A percentile compares a stretch with the other conserved stretches of the same genome.
Evolutionary conservation across 805 yeast genomes (phyloP).

Genomic region (Zygosaccharomyces rouxii): DNA sequence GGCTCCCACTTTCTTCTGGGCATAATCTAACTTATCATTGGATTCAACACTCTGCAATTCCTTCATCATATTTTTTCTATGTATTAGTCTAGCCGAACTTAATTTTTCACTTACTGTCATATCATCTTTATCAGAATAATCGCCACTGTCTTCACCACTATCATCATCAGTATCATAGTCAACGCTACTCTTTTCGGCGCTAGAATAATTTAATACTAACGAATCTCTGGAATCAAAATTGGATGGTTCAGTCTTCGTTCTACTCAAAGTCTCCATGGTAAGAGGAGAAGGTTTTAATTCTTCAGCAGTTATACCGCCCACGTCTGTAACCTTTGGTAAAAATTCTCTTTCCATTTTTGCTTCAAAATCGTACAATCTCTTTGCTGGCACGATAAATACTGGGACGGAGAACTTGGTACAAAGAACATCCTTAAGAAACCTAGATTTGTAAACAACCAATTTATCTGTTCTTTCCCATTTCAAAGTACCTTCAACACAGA

Average conservation of each 20-base stretch:
- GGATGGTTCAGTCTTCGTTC: background rate
- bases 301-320: background rate
- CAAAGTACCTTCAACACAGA: slow-evolving; percentile 26
- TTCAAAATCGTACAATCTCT: slow-evolving; percentile 29
- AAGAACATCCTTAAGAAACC: slow-evolving; percentile 24
- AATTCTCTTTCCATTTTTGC: slow-evolving; percentile 15
- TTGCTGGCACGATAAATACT: slow-evolving; percentile 29
- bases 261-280: background rate
- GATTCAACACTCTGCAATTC: slow-evolving; percentile 13
- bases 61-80: slow-evolving; percentile 16
- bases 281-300: background rate
- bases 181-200: background rate
- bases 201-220: background rate
- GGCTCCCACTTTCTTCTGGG: slow-evolving; percentile 10
- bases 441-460: slow-evolving; percentile 27
- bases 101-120: slow-evolving; percentile 18
- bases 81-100: slow-evolving; percentile 17
- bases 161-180: background rate
- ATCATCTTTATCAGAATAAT: slow-evolving; percentile 21
- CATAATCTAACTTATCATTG: slow-evolving; percentile 3
- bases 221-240: slow-evolving; percentile 3
- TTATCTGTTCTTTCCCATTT: slow-evolving; percentile 25
- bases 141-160: background rate
- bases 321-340: background rate
- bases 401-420: slow-evolving; percentile 30